These are phyloP conservation scores for Nicotiana attenuata DNA, from an alignment of 257 asterid species.

Conservation along the genomic window DNA sequence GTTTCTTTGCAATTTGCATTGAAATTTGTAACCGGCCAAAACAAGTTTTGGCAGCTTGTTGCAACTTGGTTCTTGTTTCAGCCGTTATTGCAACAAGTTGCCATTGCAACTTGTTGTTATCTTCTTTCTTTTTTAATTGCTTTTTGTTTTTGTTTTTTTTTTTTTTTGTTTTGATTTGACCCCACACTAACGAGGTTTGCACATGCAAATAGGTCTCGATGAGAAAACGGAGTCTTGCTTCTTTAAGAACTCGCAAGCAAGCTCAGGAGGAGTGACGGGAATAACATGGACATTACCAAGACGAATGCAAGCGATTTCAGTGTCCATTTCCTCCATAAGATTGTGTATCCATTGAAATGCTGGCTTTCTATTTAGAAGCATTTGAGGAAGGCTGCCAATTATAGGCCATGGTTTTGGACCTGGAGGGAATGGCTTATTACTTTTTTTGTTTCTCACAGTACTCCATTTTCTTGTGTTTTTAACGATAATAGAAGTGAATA, in stretches of 20 bases:
- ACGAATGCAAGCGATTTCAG: conserved; percentile 16
- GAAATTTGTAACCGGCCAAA: no score
- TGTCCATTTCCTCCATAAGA: conserved; percentile 14
- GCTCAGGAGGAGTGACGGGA: conserved; percentile 23
- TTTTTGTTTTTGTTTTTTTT: no score
- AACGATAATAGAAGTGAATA: neutral
- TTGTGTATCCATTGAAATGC: conserved; percentile 1
- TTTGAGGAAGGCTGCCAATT: conserved; percentile 7
- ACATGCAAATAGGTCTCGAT: conserved; percentile 13
- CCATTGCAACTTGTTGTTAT: no score
- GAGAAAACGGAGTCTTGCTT: conserved; percentile 9
- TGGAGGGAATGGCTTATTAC: neutral
- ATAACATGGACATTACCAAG: neutral
- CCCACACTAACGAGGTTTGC: no score
- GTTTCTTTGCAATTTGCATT: no score
- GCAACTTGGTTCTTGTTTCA: no score
- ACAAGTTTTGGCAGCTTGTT: no score
- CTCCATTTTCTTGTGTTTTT: neutral
- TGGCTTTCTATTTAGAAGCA: neutral
- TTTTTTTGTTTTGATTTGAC: no score
- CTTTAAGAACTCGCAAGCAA: conserved; percentile 19
- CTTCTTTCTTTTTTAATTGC: no score
- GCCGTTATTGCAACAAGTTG: no score
- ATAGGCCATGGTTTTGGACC: conserved; percentile 14
- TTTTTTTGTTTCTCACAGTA: neutral